These are phyloP conservation scores for Discostella pseudostelligera DNA, from an alignment of 108 stramenopile species.

Conservation along the genomic window DNA sequence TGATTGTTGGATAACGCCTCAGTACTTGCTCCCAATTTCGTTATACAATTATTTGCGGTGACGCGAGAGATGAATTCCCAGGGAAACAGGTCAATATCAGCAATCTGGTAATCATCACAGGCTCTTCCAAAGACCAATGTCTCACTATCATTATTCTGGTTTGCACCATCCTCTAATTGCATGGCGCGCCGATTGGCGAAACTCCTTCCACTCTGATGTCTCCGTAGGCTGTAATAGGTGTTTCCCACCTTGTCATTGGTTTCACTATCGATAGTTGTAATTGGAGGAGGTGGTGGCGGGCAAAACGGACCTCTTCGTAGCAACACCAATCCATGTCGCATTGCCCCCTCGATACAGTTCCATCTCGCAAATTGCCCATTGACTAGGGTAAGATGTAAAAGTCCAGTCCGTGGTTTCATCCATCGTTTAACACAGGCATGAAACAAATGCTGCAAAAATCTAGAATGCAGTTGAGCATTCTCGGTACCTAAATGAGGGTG, in stretches of 20 bases:
- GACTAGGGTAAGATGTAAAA: conserved; percentile 71
- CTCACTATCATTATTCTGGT: conserved; percentile 51
- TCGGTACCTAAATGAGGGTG: conserved; percentile 89
- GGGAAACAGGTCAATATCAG: conserved; percentile 14
- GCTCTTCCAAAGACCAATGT: conserved; percentile 65
- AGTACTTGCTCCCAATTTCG: background rate
- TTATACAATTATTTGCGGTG: background rate
- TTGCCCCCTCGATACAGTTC: conserved; percentile 60
- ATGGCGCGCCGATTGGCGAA: conserved; percentile 59
- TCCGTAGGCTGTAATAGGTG: conserved; percentile 59
- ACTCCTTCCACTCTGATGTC: conserved; percentile 84
- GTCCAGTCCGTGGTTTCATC: conserved; percentile 51
- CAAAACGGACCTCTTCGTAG: conserved; percentile 53
- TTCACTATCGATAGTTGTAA: background rate
- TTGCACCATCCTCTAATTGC: conserved; percentile 3
- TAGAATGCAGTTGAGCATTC: conserved; percentile 63
- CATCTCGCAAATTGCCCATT: conserved; percentile 74
- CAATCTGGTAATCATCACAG: conserved; percentile 22
- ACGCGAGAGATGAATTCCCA: conserved; percentile 18
- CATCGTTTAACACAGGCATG: conserved; percentile 52
- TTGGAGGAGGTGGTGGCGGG: conserved; percentile 50
- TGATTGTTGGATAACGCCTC: background rate
- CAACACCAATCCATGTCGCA: conserved; percentile 56
- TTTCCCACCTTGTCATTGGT: background rate
- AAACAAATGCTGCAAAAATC: conserved; percentile 81